Evolutionary conservation across 257 asterid species (phyloP).

Genomic region (Hygrophila difformis): DNA sequence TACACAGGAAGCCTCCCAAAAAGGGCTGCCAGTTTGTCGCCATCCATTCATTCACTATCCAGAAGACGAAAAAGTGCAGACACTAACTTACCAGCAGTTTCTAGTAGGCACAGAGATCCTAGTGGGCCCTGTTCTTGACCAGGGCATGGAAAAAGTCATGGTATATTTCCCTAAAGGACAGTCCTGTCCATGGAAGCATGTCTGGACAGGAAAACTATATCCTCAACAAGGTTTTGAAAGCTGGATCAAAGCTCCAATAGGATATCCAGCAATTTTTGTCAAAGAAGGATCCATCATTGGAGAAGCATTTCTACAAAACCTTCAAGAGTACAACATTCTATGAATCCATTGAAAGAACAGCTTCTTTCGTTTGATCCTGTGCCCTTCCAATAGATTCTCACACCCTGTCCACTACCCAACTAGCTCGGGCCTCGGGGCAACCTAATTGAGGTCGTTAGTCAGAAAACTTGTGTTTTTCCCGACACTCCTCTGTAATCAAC

Average conservation of each 20-base stretch:
- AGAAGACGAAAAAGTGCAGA: conserved; percentile 53
- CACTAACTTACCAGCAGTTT: conserved; percentile 66
- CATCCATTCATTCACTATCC: conserved; percentile 93
- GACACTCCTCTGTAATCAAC: too few relatives aligned
- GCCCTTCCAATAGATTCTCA: conserved; percentile 6
- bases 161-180: conserved; percentile 77
- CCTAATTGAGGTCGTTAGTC: too few relatives aligned
- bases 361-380: too few relatives aligned
- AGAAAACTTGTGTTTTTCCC: too few relatives aligned
- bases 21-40: conserved; percentile 87
- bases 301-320: conserved; percentile 52
- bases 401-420: too few relatives aligned
- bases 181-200: conserved; percentile 61
- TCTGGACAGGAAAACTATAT: conserved; percentile 69
- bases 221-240: conserved; percentile 43
- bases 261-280: conserved; percentile 80
- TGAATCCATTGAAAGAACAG: conserved; percentile 14
- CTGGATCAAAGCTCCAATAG: conserved; percentile 61
- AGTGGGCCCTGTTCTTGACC: conserved; percentile 86
- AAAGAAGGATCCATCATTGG: conserved; percentile 72
- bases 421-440: too few relatives aligned
- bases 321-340: conserved; percentile 36
- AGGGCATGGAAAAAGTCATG: conserved; percentile 52
- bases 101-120: conserved; percentile 85
- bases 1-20: conserved; percentile 71